phyloP scores from a whole-genome alignment of 148 eudicot genomes.

The Cornus florida region DNA sequence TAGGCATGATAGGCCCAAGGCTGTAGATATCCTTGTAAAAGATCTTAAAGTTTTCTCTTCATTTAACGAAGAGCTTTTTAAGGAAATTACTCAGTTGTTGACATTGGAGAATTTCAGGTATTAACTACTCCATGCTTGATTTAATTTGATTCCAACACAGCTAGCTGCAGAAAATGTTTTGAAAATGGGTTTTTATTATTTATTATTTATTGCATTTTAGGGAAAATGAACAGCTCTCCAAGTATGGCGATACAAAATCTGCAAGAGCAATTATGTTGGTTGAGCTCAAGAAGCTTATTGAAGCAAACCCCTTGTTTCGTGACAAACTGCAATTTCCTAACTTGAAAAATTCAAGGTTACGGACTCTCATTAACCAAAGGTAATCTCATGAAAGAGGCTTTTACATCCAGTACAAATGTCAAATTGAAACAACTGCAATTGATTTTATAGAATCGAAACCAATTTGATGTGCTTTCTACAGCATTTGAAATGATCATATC shows the following conservation, averaged over 20 bases:
- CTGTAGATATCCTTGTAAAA: constrained; percentile 55
- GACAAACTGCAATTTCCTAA: constrained; percentile 55
- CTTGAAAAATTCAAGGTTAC: constrained; percentile 51
- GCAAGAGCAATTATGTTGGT: constrained; percentile 60
- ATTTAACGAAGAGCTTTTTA: constrained; percentile 59
- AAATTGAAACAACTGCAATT: neutral
- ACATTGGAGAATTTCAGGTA: constrained; percentile 58
- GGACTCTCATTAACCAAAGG: constrained; percentile 62
- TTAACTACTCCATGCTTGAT: neutral
- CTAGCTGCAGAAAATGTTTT: constrained; percentile 4
- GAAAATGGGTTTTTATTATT: neutral
- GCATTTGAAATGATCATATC: neutral
- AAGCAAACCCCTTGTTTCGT: constrained; percentile 63
- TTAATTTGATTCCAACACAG: neutral
- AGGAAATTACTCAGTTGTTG: constrained; percentile 55
- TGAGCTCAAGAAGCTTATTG: constrained; percentile 59
- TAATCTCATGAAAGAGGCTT: constrained; percentile 3
- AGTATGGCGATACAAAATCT: constrained; percentile 59
- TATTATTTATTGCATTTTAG: constrained; percentile 14
- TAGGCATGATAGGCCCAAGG: constrained; percentile 55
- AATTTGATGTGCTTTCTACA: too few species aligned
- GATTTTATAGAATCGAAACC: neutral
- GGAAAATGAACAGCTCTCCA: constrained; percentile 64
- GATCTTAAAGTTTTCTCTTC: constrained; percentile 55
- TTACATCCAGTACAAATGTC: neutral